A percentile compares a stretch with the other conserved stretches of the same genome.
phyloP scores from a whole-genome alignment of 345 rosid species.

The Salix brachista region DNA sequence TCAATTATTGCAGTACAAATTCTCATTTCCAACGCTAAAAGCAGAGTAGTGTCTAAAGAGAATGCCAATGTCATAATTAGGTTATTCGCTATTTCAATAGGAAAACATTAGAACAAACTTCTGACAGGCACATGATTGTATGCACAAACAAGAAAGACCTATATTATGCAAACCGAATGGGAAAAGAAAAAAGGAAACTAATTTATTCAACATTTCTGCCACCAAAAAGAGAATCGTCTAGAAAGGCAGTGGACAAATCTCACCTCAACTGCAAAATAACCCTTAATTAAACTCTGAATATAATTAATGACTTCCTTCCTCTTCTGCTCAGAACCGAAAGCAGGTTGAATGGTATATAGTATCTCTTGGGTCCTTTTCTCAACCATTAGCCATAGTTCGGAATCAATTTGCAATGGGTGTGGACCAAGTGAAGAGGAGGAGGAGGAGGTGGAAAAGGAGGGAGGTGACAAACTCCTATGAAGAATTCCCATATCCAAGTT shows the following conservation, averaged over 20 bases:
- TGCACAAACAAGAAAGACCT: background rate
- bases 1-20: background rate
- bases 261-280: constrained; percentile 64
- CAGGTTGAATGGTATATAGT: constrained; percentile 59
- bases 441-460: constrained; percentile 33
- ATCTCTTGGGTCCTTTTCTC: constrained; percentile 77
- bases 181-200: background rate
- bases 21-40: background rate
- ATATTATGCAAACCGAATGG: background rate
- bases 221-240: background rate
- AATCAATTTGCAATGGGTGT: constrained; percentile 40
- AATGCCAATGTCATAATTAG: background rate
- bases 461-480: constrained; percentile 42
- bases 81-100: background rate
- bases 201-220: background rate
- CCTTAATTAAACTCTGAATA: constrained; percentile 48
- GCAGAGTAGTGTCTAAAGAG: constrained; percentile 1
- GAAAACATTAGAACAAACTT: constrained; percentile 9
- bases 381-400: constrained; percentile 62
- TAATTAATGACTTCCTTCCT: constrained; percentile 61
- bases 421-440: constrained; percentile 26
- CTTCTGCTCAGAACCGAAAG: constrained; percentile 54
- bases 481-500: constrained; percentile 50
- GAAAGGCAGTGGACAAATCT: constrained; percentile 15
- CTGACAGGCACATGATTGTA: background rate